phyloP scores from a whole-genome alignment of 176 grass and related monocot species.

The Eleusine indica region DNA sequence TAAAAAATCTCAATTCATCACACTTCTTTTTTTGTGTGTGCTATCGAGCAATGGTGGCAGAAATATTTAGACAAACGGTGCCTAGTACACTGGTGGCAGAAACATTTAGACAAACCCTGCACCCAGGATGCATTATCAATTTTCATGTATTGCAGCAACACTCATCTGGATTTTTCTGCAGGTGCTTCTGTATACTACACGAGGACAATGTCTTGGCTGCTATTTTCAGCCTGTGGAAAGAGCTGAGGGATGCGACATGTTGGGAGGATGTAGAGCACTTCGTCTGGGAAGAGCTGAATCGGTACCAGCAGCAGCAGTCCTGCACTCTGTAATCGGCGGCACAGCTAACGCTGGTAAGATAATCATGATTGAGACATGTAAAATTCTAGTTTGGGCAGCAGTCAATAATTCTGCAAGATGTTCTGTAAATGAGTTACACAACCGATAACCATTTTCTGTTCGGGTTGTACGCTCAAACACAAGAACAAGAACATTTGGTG shows the following conservation, averaged over 20 bases:
- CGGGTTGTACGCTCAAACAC: no score
- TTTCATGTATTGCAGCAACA: not conserved
- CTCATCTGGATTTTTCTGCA: conserved; percentile 33
- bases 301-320: conserved; percentile 56
- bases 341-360: not conserved
- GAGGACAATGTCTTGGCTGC: conserved; percentile 86
- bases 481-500: no score
- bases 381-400: not conserved
- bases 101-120: not conserved
- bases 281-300: conserved; percentile 85
- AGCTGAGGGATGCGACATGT: conserved; percentile 54
- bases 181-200: conserved; percentile 94
- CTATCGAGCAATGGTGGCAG: not conserved
- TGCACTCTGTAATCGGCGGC: not conserved
- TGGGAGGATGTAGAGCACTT: conserved; percentile 79
- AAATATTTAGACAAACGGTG: conserved; percentile 20
- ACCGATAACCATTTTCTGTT: not conserved
- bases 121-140: not conserved
- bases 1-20: conserved; percentile 38
- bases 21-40: not conserved
- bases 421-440: no score
- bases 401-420: not conserved
- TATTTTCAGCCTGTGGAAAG: conserved; percentile 92
- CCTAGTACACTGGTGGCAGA: not conserved
- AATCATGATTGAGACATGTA: not conserved